Percentiles rank a stretch among this genome's conserved stretches.
These are phyloP conservation scores for Trichoderma endophyticum DNA, from an alignment of 2,329 filamentous ascomycete species.

Conservation along the genomic window DNA sequence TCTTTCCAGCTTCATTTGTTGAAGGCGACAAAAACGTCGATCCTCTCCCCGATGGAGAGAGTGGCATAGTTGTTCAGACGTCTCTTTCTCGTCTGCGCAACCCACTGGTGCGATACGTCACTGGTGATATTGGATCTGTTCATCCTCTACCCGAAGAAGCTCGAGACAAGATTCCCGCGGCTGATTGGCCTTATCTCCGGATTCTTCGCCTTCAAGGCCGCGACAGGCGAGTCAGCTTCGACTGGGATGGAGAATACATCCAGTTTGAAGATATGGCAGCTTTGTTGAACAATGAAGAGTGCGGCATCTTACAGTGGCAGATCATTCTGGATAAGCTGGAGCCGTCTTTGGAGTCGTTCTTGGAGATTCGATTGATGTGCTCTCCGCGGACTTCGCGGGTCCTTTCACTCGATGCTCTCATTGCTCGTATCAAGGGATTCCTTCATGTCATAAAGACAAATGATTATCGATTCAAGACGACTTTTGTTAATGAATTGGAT, in stretches of 20 bases:
- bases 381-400: background rate
- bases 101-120: conserved; percentile 43
- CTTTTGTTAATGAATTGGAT: conserved; percentile 36
- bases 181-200: conserved; percentile 27
- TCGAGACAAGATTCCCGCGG: conserved; percentile 21
- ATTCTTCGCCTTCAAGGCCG: conserved; percentile 41
- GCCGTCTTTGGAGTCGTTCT: conserved; percentile 24
- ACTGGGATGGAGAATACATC: conserved; percentile 39
- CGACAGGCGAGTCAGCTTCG: conserved; percentile 42
- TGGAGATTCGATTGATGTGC: conserved; percentile 30
- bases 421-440: conserved; percentile 25
- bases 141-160: conserved; percentile 31
- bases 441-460: conserved; percentile 27
- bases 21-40: background rate
- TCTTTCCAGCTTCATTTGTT: conserved; percentile 28
- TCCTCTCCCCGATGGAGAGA: conserved; percentile 31
- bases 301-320: conserved; percentile 42
- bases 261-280: conserved; percentile 33
- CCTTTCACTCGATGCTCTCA: conserved; percentile 19
- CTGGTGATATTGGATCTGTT: conserved; percentile 41
- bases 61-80: conserved; percentile 41
- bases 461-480: conserved; percentile 32
- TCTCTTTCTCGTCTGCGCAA: conserved; percentile 41
- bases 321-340: conserved; percentile 34
- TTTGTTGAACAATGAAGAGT: conserved; percentile 25